Conservation (phyloP, 139 green algal genomes). For the Pycnococcus provasolii region DNA sequence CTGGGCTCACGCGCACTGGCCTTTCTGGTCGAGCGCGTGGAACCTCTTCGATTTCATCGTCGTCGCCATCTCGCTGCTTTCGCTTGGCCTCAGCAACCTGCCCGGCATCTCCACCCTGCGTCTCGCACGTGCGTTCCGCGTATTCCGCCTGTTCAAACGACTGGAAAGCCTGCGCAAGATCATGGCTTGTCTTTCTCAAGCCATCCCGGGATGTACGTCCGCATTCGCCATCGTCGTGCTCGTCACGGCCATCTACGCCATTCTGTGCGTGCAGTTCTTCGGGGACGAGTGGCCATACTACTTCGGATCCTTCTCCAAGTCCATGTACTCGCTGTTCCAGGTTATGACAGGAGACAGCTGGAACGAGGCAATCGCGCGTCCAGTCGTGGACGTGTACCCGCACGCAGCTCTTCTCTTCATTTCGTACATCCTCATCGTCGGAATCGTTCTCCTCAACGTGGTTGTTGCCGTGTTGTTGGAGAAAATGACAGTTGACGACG, state of each 20-base stretch:
- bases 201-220: neutral
- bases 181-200: neutral
- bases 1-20: neutral
- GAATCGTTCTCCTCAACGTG: neutral
- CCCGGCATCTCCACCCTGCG: neutral
- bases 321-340: neutral
- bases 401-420: neutral
- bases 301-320: neutral
- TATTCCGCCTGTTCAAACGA: neutral
- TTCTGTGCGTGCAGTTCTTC: neutral
- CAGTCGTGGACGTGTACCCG: neutral
- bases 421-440: constrained; percentile 1
- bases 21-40: neutral
- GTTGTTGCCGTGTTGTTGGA: neutral
- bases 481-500: neutral
- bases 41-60: neutral
- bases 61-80: neutral
- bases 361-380: neutral
- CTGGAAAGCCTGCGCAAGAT: constrained; percentile 1
- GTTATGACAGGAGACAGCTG: neutral
- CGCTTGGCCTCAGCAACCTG: neutral
- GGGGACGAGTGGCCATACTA: neutral
- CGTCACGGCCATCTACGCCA: constrained; percentile 1
- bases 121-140: neutral
- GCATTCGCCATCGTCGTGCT: neutral